Percentiles rank a stretch among this genome's conserved stretches.
Evolutionary conservation across 352 stramenopile species (phyloP).

Genomic region (Globisporangium mamillatum): DNA sequence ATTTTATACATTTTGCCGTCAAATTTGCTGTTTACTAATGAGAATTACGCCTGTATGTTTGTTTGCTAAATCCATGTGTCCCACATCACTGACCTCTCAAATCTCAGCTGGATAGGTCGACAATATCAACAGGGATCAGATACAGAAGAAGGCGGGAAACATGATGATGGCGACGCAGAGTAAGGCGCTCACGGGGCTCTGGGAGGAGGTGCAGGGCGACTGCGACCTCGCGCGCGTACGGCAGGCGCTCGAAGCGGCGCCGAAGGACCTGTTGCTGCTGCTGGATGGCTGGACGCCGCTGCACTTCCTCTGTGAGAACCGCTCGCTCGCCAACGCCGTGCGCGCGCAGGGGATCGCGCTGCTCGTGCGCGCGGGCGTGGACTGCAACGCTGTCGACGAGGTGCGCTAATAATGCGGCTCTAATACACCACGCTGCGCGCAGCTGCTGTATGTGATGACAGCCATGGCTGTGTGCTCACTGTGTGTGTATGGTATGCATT

Average conservation of each 20-base stretch:
- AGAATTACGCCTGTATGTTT: no score
- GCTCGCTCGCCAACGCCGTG: conserved; percentile 30
- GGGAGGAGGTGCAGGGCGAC: conserved; percentile 68
- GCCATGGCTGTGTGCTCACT: background rate
- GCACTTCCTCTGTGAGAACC: conserved; percentile 74
- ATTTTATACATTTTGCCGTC: no score
- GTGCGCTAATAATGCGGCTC: conserved; percentile 18
- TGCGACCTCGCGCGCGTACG: conserved; percentile 44
- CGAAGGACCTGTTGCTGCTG: conserved; percentile 5
- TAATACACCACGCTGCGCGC: no score
- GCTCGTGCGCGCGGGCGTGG: conserved; percentile 37
- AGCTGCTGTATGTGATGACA: background rate
- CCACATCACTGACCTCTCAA: background rate
- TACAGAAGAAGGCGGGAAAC: background rate
- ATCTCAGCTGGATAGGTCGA: background rate
- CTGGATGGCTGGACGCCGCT: conserved; percentile 79
- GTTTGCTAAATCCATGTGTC: background rate
- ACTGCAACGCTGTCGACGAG: conserved; percentile 66
- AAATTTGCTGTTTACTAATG: no score
- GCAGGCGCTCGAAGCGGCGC: conserved; percentile 26
- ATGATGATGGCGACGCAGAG: background rate
- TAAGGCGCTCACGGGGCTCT: conserved; percentile 37
- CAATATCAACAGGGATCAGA: background rate
- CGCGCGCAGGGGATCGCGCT: conserved; percentile 40
- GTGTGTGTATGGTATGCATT: background rate